Percentiles rank a stretch among this genome's conserved stretches.
These are phyloP conservation scores for Metschnikowia lunata DNA, from an alignment of 805 yeast species.

Conservation along the genomic window DNA sequence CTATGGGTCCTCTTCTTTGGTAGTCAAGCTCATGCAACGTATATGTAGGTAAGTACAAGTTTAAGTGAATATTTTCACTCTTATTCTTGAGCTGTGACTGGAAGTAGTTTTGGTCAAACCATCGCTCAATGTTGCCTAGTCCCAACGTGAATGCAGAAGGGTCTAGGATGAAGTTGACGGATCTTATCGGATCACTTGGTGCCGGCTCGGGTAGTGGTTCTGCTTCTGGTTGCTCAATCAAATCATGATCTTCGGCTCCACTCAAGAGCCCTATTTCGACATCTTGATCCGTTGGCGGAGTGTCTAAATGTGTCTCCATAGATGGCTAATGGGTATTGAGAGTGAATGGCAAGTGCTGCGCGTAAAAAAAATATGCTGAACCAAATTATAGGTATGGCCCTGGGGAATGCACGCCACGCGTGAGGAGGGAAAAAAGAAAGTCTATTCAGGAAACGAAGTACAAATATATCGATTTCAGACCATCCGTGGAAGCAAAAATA, in stretches of 20 bases:
- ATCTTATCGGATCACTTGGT: constrained; percentile 1
- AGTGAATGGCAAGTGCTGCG: background rate
- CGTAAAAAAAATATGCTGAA: too few relatives aligned
- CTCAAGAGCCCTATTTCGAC: constrained; percentile 1
- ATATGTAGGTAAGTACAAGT: constrained; percentile 50
- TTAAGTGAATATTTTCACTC: constrained; percentile 22
- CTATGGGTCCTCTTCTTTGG: constrained; percentile 42
- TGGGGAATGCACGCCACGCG: too few relatives aligned
- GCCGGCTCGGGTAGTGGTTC: background rate
- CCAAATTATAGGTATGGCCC: too few relatives aligned
- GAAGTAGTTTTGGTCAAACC: constrained; percentile 45
- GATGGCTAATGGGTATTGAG: constrained; percentile 5
- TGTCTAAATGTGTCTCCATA: constrained; percentile 6
- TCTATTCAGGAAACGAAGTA: too few relatives aligned
- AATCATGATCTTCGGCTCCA: background rate
- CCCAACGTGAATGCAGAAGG: constrained; percentile 68
- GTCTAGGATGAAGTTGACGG: constrained; percentile 50
- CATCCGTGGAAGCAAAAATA: too few relatives aligned
- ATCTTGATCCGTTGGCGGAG: constrained; percentile 7
- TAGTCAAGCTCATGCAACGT: constrained; percentile 24
- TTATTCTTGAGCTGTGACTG: constrained; percentile 20
- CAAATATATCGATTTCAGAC: too few relatives aligned
- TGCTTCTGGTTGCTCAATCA: background rate
- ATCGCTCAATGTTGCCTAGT: constrained; percentile 59
- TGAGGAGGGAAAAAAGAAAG: too few relatives aligned